Evolutionary conservation across 352 stramenopile genomes (phyloP), one percentile per base, ranked within the genome.

Genomic region (Phytophthora foliorum): DNA sequence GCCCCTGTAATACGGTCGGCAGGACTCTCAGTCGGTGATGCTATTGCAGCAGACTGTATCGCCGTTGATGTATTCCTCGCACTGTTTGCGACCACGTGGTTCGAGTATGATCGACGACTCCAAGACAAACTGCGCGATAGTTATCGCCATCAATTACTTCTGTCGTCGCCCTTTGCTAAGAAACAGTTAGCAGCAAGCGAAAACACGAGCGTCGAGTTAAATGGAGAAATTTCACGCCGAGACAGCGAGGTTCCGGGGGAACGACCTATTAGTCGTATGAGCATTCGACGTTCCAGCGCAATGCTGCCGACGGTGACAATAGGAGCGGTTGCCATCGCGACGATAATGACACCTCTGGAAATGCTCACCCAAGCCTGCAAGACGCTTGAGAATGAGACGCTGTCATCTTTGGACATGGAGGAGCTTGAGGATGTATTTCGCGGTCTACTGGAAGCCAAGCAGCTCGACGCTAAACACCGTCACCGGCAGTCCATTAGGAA

Each of bases 31-130:
- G 21, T 31, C 22, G 39, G 49, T 54, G 56, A 70, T 19, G 24
- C 52, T 29, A 39, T 32, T 22, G 50, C 45, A 52, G 48, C 66
- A 34, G 58, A 72, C 22, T 65, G 56, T 31, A 67, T 89, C 25
- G 50, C 68, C 0, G 76, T 89, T 3, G 82, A 91, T 55, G 61
- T 78, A 10, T 71, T 90, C 38, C 73, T 91, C n/a, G 59, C 79
- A 22, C 52, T 88, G 16, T 86, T 90, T 55, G 58, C 55, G 11
- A 74, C 64, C 5, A 65, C 63, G 6, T 91, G 83, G 83, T 55
- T 88, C 25, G 72, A 76, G 16, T 67, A 79, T 54, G 83, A 91
- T 51, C 63, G 77, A 27, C 61, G 42, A 17, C 69, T 90, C 50
- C 72, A 74, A 4, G 66, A 32, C 36, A 78, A 81, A 44, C 71